Conservation (phyloP, 805 yeast species). For the Allodekkera sacchari region DNA sequence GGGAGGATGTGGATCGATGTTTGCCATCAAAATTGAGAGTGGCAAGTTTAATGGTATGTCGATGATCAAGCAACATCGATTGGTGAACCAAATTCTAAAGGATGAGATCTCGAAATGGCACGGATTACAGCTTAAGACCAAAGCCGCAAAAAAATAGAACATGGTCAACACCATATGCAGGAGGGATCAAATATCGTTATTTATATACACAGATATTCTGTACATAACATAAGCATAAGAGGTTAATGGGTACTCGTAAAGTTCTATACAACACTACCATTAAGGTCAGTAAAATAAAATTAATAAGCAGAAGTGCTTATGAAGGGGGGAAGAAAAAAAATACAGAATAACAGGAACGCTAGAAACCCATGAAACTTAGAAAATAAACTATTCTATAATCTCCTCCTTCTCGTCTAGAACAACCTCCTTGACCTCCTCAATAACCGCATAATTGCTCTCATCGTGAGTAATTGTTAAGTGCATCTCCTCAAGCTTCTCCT, state of each 20-base stretch:
- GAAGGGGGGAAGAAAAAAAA: no score
- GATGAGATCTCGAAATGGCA: conserved; percentile 93
- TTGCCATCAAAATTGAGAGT: conserved; percentile 73
- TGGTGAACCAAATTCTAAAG: conserved; percentile 72
- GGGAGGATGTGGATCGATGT: conserved; percentile 99
- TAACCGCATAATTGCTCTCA: conserved; percentile 41
- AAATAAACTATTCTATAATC: conserved; percentile 50
- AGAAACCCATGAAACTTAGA: no score
- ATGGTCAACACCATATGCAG: no score
- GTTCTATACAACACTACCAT: no score
- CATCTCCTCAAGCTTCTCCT: conserved; percentile 38
- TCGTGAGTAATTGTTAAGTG: conserved; percentile 39
- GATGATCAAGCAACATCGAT: conserved; percentile 85
- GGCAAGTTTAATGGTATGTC: conserved; percentile 67
- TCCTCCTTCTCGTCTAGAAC: conserved; percentile 66
- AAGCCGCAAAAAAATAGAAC: conserved; percentile 29
- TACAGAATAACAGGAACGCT: no score
- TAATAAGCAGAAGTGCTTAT: no score
- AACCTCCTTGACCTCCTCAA: conserved; percentile 75
- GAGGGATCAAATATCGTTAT: no score
- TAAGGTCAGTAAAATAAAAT: no score
- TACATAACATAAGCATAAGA: no score
- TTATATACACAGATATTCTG: no score
- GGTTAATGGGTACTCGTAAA: no score
- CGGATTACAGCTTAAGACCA: conserved; percentile 81